Evolutionary conservation across 257 asterid species (phyloP).

Genomic region (Forsythia viridissima): DNA sequence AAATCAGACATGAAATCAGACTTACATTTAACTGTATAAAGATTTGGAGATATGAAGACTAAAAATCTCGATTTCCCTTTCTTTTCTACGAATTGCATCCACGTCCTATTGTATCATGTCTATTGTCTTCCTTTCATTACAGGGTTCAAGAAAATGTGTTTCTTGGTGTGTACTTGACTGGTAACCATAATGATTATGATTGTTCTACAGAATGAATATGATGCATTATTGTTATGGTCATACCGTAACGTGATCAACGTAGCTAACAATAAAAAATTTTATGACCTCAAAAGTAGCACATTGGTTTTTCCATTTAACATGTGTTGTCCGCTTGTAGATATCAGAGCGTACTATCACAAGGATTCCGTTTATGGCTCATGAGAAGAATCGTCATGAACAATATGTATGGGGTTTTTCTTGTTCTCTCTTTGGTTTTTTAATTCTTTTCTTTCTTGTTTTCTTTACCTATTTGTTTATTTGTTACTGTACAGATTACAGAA

Average conservation of each 20-base stretch:
- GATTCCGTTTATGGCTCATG: slow-evolving; percentile 83
- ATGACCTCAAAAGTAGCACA: background rate
- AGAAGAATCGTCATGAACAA: slow-evolving; percentile 87
- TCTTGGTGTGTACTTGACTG: too few relatives aligned
- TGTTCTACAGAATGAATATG: too few relatives aligned
- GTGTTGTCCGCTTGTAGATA: slow-evolving; percentile 50
- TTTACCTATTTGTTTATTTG: background rate
- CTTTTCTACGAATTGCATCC: background rate
- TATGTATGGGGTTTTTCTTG: slow-evolving; percentile 51
- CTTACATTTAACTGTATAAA: background rate
- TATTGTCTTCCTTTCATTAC: background rate
- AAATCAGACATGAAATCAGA: background rate
- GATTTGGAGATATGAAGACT: background rate
- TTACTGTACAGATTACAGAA: slow-evolving; percentile 68
- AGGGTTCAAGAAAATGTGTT: too few relatives aligned
- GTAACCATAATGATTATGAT: too few relatives aligned
- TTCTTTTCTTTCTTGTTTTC: background rate
- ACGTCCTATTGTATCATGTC: background rate
- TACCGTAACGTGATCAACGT: background rate
- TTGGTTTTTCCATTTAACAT: background rate
- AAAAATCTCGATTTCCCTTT: background rate
- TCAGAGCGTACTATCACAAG: slow-evolving; percentile 54
- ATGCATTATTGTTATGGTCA: background rate
- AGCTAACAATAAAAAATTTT: background rate
- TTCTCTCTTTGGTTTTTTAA: background rate